Evolutionary conservation across 2,329 filamentous ascomycete species (phyloP), one percentile per base, ranked within the genome.

Genomic region (Fonsecaea erecta): DNA sequence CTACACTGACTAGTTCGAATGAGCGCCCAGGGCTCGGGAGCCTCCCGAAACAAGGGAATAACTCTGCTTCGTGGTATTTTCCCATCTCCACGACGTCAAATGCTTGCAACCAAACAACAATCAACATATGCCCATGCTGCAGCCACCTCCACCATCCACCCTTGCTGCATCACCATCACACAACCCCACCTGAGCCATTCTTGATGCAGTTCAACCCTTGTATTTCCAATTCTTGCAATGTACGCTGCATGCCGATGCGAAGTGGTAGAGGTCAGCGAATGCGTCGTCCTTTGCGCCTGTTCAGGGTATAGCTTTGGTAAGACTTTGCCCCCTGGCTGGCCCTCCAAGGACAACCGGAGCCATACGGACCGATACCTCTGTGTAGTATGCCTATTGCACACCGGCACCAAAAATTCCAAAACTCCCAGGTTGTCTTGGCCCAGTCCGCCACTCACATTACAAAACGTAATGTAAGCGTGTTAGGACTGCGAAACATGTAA

Each of bases 151-250:
- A 12, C 43, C 43, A 12, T 48, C 21, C 43, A 48, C 43, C 43
- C 43, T 26, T 48, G 43, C 18, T 48, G 43, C 43, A 48, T 48
- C 8, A 24, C 18, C 43, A 48, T 48, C 43, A 26, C 43, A 48
- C 43, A 48, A 48, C 43, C 43, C 43, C 43, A 48, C 43, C 21
- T 24, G 8, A 48, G 21, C 43, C 18, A 48, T 24, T 16, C 21
- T 48, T 48, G 43, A 24, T 11, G 18, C 43, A 1, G 9, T 12
- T 48, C 21, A 48, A 48, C 43, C 40, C 43, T 26, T 21, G 3
- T 48, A 14, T 48, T 48, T 26, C 21, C 43, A 48, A 48, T 12
- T 24, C 43, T 48, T 43, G 37, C 37, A 56, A 56, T 56, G 32
- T 37, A 16, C n/a, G 18, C 34, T 37, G 6, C 9, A 14, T 37